Percentiles rank a stretch among this genome's conserved stretches.
These are phyloP conservation scores for Pyrenochaeta sp. DNA, from an alignment of 2,329 filamentous ascomycete species.

Conservation along the genomic window DNA sequence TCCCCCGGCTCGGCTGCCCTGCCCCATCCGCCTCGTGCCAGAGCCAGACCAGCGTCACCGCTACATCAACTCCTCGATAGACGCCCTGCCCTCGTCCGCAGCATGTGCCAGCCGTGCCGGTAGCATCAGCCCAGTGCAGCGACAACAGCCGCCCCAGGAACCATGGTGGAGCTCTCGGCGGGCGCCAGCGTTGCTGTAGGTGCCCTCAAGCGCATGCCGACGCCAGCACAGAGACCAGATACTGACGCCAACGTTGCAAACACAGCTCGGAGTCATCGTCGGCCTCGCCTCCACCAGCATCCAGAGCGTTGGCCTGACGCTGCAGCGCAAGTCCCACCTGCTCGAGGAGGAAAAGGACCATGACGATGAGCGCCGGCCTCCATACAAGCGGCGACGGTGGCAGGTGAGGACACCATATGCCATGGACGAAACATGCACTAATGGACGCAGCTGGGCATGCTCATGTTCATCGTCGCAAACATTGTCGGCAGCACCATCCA, in stretches of 20 bases:
- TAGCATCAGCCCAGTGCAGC: slow-evolving; percentile 36
- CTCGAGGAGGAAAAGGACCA: slow-evolving; percentile 92
- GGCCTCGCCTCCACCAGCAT: slow-evolving; percentile 92
- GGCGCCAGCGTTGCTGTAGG: slow-evolving; percentile 53
- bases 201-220: slow-evolving; percentile 3
- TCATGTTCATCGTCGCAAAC: slow-evolving; percentile 95
- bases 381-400: slow-evolving; percentile 91
- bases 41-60: slow-evolving; percentile 23
- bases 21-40: slow-evolving; percentile 36
- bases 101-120: slow-evolving; percentile 41
- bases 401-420: slow-evolving; percentile 61
- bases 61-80: slow-evolving; percentile 12
- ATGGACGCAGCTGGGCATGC: slow-evolving; percentile 74
- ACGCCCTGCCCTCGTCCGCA: slow-evolving; percentile 6
- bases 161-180: slow-evolving; percentile 52
- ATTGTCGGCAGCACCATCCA: slow-evolving; percentile 94
- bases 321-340: slow-evolving; percentile 97
- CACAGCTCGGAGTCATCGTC: slow-evolving; percentile 87
- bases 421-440: slow-evolving; percentile 11
- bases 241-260: no score
- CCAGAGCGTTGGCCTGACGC: slow-evolving; percentile 91
- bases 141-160: slow-evolving; percentile 19
- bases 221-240: no score
- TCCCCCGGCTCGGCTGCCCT: slow-evolving; percentile 31
- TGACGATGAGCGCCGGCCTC: slow-evolving; percentile 80